Evolutionary conservation across 2,329 filamentous ascomycete species (phyloP), one percentile per base, ranked within the genome.

Genomic region (Colletotrichum caudatum): DNA sequence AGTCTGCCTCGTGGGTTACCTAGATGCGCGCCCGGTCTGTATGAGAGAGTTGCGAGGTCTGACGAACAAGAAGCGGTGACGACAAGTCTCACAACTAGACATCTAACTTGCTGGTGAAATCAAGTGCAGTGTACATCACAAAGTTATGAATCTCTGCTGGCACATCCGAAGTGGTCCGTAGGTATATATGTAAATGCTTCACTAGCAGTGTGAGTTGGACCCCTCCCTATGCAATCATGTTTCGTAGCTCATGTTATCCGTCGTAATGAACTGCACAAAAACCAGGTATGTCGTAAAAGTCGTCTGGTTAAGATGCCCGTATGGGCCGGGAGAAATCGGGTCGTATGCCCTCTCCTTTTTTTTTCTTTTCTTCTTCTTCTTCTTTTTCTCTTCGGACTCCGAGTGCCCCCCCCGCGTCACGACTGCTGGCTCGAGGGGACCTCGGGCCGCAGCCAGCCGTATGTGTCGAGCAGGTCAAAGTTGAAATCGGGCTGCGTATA

Each of bases 401-500:
- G 20, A 12, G 12, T 3, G 20, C 33, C 20, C 44, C 44, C n/a
- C 6, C 26, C 26, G 26, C 3, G 29, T 70, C 41, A 71, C 14
- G 69, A 53, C 35, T 72, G 70, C 37, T 72, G 66, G 39, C 48
- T 41, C 18, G 54, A 57, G 14, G 39, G 29, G 6, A 51, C 48
- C 37, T 77, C 77, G 5, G 74, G 75, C 18, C 81, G 74, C 61
- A 85, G 74, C 84, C 84, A 87, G 67, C 85, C 83, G 75, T 85
- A 87, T 0, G 85, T 86, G 72, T 87, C 83, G 1, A 86, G 74
- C 44, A 87, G 77, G 66, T 86, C 84, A 67, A 86, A 85, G 66
- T 84, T 84, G 65, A 86, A 86, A 26, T 81, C 80, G 2, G 64
- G 75, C 69, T 77, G 69, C 69, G 53, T 72, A 0, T 72, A 44